Conservation (phyloP, 78 protist genomes). For the Dictyostelium purpureum region DNA sequence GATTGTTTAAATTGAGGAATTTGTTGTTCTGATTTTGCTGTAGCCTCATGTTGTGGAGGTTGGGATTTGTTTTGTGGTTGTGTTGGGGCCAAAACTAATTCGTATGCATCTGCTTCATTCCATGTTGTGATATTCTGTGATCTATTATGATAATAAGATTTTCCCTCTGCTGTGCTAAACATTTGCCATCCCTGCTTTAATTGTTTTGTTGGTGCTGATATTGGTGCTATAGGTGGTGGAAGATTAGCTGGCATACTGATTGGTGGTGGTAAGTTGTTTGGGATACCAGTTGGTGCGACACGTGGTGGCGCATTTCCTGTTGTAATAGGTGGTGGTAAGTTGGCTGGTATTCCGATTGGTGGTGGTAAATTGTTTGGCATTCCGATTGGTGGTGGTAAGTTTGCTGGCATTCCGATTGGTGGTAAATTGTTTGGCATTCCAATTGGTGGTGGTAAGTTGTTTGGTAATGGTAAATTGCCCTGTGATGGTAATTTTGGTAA, state of each 20-base stretch:
- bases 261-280: neutral
- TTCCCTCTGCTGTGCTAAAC: slow-evolving; percentile 32
- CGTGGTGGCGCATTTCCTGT: neutral
- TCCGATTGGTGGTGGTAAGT: slow-evolving; percentile 4
- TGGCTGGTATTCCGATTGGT: neutral
- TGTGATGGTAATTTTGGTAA: slow-evolving; percentile 2
- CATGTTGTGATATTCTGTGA: slow-evolving; percentile 15
- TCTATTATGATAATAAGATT: slow-evolving; percentile 34
- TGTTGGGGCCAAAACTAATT: neutral
- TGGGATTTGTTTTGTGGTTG: neutral
- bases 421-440: neutral
- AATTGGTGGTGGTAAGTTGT: slow-evolving; percentile 12
- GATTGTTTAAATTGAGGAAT: neutral
- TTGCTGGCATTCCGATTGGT: neutral
- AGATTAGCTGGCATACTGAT: neutral
- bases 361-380: neutral
- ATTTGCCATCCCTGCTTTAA: slow-evolving; percentile 52
- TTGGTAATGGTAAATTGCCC: slow-evolving; percentile 6
- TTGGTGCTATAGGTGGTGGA: slow-evolving; percentile 6
- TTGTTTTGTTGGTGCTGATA: neutral
- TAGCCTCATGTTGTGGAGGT: neutral
- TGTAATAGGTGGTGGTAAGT: neutral
- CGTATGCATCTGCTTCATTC: slow-evolving; percentile 38
- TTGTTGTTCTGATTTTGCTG: neutral
- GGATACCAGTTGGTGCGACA: neutral